A percentile compares a stretch with the other conserved stretches of the same genome.
Evolutionary conservation across 345 rosid species (phyloP).

Genomic region (Sonneratia alba): DNA sequence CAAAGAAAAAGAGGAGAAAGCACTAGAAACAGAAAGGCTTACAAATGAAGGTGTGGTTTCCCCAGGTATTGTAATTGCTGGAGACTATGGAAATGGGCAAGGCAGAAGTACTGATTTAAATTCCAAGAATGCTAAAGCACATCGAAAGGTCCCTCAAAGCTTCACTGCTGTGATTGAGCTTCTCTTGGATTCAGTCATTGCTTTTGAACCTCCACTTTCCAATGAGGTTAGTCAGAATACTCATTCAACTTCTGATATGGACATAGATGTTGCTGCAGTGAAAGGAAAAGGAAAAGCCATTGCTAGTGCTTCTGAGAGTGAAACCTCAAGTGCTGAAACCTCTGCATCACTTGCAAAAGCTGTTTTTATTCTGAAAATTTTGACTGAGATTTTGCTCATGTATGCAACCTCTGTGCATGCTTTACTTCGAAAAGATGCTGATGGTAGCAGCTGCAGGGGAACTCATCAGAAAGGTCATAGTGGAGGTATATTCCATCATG

Average conservation of each 20-base stretch:
- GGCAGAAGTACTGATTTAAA: slow-evolving; percentile 43
- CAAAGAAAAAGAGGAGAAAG: slow-evolving; percentile 73
- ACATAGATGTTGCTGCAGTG: slow-evolving; percentile 66
- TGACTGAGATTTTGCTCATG: slow-evolving; percentile 81
- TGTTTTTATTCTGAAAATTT: slow-evolving; percentile 79
- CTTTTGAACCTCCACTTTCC: slow-evolving; percentile 55
- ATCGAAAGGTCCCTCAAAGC: slow-evolving; percentile 74
- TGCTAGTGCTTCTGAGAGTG: slow-evolving; percentile 48
- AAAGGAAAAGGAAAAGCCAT: slow-evolving; percentile 92
- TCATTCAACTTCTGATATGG: slow-evolving; percentile 64
- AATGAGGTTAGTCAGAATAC: slow-evolving; percentile 38
- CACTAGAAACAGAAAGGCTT: slow-evolving; percentile 65
- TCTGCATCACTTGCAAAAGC: slow-evolving; percentile 77
- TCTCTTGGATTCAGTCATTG: slow-evolving; percentile 58
- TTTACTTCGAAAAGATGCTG: slow-evolving; percentile 72
- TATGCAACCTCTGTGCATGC: slow-evolving; percentile 74
- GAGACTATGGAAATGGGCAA: slow-evolving; percentile 32
- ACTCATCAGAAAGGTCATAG: slow-evolving; percentile 43
- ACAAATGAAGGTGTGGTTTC: slow-evolving; percentile 49
- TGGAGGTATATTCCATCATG: slow-evolving; percentile 73
- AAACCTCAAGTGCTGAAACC: slow-evolving; percentile 39
- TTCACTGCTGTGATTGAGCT: slow-evolving; percentile 76
- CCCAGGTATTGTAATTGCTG: slow-evolving; percentile 25
- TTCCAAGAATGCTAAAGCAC: slow-evolving; percentile 58
- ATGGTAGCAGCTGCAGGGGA: slow-evolving; percentile 46